A percentile compares a stretch with the other conserved stretches of the same genome.
These are phyloP conservation scores for Saccharomycopsis crataegensis DNA, from an alignment of 1,139 yeast genomes.

Conservation along the genomic window DNA sequence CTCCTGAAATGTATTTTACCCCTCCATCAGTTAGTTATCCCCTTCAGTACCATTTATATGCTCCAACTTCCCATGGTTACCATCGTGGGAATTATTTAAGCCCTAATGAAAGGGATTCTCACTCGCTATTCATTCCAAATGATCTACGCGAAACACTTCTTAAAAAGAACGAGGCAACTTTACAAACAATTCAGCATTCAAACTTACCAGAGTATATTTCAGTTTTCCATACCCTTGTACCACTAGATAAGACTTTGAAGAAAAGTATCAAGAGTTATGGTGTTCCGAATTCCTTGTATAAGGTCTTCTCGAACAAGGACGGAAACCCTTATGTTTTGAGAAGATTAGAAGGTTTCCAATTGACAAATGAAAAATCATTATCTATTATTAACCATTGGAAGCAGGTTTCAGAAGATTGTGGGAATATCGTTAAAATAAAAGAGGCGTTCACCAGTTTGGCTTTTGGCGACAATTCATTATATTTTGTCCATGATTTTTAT, in stretches of 20 bases:
- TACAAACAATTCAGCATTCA: conserved; percentile 58
- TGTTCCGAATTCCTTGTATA: conserved; percentile 58
- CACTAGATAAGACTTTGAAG: conserved; percentile 61
- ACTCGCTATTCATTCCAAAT: conserved; percentile 64
- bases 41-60: conserved; percentile 79
- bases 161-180: conserved; percentile 71
- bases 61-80: conserved; percentile 76
- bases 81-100: conserved; percentile 51
- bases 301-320: conserved; percentile 71
- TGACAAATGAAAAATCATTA: conserved; percentile 52
- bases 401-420: conserved; percentile 33
- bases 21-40: conserved; percentile 39
- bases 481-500: conserved; percentile 59
- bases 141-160: conserved; percentile 67
- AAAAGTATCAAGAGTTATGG: conserved; percentile 50
- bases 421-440: conserved; percentile 58
- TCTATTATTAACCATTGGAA: conserved; percentile 45
- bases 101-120: conserved; percentile 64
- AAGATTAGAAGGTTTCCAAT: conserved; percentile 58
- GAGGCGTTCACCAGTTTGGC: conserved; percentile 88
- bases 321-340: conserved; percentile 75
- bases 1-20: conserved; percentile 18
- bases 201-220: conserved; percentile 72
- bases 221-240: conserved; percentile 78
- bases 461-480: conserved; percentile 69